phyloP scores from a whole-genome alignment of 2,329 filamentous ascomycete species.

The Sporothrix schenckii region DNA sequence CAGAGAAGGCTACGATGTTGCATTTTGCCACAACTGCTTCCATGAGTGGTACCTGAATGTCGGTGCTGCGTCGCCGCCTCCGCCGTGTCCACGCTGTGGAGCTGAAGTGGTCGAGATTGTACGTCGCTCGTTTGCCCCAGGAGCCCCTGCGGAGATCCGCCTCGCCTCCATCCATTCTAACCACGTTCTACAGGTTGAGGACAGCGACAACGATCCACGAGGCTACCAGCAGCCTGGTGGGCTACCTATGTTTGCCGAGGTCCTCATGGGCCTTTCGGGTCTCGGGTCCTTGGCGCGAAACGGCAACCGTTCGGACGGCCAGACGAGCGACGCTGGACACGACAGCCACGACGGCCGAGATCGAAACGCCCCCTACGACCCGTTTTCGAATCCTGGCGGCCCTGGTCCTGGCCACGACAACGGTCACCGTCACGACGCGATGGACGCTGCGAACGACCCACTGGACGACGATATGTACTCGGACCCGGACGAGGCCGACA shows the following conservation, averaged over 20 bases:
- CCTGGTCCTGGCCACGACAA: neutral
- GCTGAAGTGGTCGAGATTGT: conserved; percentile 87
- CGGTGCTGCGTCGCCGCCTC: conserved; percentile 66
- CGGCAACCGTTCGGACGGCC: conserved; percentile 4
- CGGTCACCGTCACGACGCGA: neutral
- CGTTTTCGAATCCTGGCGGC: neutral
- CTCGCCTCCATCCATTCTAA: neutral
- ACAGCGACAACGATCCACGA: conserved; percentile 64
- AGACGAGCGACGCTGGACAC: conserved; percentile 3
- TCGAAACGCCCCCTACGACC: conserved; percentile 11
- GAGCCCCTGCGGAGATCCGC: neutral
- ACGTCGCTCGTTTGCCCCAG: conserved; percentile 44
- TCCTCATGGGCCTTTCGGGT: conserved; percentile 20
- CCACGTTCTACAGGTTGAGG: neutral
- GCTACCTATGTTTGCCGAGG: conserved; percentile 19
- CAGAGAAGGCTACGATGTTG: conserved; percentile 64
- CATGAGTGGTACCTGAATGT: conserved; percentile 80
- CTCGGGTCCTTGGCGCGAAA: neutral
- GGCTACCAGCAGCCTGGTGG: conserved; percentile 35
- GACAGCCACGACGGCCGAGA: neutral
- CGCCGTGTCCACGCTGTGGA: conserved; percentile 76
- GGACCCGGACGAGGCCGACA: conserved; percentile 62
- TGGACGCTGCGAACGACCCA: conserved; percentile 33
- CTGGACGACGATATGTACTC: conserved; percentile 43
- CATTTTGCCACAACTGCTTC: conserved; percentile 82